These are phyloP conservation scores for Huntiella moniliformis DNA, from an alignment of 2,329 filamentous ascomycete genomes.

Conservation along the genomic window DNA sequence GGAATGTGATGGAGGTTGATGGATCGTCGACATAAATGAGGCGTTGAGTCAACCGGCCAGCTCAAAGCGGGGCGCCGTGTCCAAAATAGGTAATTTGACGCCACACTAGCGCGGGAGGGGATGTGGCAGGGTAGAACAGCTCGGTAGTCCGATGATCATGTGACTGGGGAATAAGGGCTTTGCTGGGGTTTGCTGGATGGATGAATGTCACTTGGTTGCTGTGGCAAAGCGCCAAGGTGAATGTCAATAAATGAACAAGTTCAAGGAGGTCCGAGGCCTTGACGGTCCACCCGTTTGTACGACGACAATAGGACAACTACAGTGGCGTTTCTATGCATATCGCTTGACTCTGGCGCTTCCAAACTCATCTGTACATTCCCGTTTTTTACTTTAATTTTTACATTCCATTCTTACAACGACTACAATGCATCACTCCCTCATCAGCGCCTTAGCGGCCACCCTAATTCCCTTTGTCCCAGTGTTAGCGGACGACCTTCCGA, in stretches of 20 bases:
- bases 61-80: conserved; percentile 8
- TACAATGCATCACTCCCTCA: conserved; percentile 20
- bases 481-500: conserved; percentile 26
- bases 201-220: not conserved
- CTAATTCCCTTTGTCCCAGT: not conserved
- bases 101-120: not conserved
- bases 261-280: too few relatives aligned
- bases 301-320: too few relatives aligned
- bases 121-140: too few relatives aligned
- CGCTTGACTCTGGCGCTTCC: not conserved
- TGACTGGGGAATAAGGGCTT: not conserved
- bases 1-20: conserved; percentile 11
- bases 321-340: too few relatives aligned
- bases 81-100: not conserved
- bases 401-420: not conserved
- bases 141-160: too few relatives aligned
- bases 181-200: not conserved
- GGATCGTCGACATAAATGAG: conserved; percentile 3
- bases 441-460: conserved; percentile 4
- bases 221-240: not conserved
- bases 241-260: too few relatives aligned
- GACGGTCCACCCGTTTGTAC: too few relatives aligned
- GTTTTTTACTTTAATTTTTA: too few relatives aligned
- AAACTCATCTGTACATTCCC: not conserved
- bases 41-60: conserved; percentile 10